Conservation (phyloP, 805 yeast species). For the Wickerhamiella shivajii region DNA sequence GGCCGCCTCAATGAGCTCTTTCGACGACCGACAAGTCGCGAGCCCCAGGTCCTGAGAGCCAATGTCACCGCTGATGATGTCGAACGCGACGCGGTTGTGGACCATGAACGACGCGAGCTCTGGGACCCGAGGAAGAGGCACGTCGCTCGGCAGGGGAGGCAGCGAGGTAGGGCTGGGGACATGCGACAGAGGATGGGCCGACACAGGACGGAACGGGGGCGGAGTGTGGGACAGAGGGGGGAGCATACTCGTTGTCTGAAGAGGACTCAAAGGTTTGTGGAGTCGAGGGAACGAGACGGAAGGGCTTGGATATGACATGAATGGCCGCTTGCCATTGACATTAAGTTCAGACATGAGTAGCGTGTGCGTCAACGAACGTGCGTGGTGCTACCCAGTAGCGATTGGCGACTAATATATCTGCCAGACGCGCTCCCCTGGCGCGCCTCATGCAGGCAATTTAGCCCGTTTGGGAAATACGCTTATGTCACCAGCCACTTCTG, state of each 20-base stretch:
- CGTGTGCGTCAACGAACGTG: no score
- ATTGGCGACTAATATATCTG: no score
- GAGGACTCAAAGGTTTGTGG: conserved; percentile 6
- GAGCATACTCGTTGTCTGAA: conserved; percentile 1
- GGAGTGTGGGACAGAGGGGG: conserved; percentile 3
- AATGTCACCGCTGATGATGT: neutral
- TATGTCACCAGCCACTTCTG: no score
- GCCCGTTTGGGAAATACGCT: no score
- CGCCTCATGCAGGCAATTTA: no score
- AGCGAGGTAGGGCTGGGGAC: neutral
- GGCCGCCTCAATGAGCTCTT: conserved; percentile 6
- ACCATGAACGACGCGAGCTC: conserved; percentile 6
- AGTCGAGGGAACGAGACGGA: conserved; percentile 5
- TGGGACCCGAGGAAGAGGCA: conserved; percentile 3
- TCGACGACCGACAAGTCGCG: conserved; percentile 4
- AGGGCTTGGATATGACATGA: conserved; percentile 6
- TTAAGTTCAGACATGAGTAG: conserved; percentile 6
- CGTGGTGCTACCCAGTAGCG: no score
- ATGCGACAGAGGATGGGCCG: conserved; percentile 1
- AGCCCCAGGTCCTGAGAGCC: neutral
- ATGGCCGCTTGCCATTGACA: conserved; percentile 5
- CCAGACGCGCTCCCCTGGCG: no score
- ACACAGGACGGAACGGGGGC: conserved; percentile 1
- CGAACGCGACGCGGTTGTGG: conserved; percentile 4
- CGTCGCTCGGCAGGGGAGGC: neutral